phyloP scores from a whole-genome alignment of 2,329 filamentous ascomycete genomes.

The Diaporthe citriasiana region DNA sequence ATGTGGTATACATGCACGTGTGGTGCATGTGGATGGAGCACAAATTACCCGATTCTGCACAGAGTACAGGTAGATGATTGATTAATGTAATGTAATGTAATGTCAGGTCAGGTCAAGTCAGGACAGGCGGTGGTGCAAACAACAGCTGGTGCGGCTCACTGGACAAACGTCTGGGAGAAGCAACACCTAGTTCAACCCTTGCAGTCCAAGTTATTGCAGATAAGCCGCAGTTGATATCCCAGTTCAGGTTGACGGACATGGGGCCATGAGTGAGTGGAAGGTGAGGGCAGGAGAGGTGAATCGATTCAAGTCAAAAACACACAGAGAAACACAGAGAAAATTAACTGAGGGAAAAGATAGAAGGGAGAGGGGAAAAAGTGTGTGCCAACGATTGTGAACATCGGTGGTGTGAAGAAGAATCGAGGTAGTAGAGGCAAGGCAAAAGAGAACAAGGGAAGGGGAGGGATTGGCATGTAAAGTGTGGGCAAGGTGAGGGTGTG shows the following conservation, averaged over 20 bases:
- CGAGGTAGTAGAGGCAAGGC: neutral
- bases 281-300: slow-evolving; percentile 32
- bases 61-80: slow-evolving; percentile 13
- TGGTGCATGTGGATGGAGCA: slow-evolving; percentile 18
- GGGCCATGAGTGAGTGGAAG: slow-evolving; percentile 22
- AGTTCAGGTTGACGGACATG: neutral
- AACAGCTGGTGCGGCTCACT: slow-evolving; percentile 22
- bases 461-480: neutral
- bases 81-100: slow-evolving; percentile 6
- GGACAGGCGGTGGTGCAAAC: neutral
- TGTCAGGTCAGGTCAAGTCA: neutral
- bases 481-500: no score
- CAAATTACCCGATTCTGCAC: slow-evolving; percentile 19
- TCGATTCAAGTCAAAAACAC: slow-evolving; percentile 7
- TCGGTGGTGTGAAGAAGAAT: slow-evolving; percentile 5
- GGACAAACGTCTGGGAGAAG: neutral
- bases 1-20: slow-evolving; percentile 3
- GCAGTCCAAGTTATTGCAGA: neutral
- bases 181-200: slow-evolving; percentile 10
- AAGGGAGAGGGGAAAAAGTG: neutral
- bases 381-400: slow-evolving; percentile 17
- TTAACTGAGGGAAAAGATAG: neutral
- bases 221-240: neutral
- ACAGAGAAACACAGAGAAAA: neutral
- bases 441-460: neutral